Evolutionary conservation across 768 basidiomycete species (phyloP).

Genomic region (Amanita brunnescens): DNA sequence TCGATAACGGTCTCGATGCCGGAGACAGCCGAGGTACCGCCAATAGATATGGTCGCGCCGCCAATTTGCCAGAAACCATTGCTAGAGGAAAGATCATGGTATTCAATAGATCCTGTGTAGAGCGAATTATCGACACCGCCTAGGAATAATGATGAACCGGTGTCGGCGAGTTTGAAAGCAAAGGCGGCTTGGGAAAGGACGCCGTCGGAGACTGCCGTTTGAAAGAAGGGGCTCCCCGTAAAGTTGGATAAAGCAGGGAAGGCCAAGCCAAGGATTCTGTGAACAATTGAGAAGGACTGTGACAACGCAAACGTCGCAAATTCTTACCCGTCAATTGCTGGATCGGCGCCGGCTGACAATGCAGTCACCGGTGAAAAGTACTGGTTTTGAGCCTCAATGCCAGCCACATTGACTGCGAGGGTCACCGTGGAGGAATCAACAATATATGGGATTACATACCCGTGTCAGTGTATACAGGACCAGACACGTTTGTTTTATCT

Average conservation of each 20-base stretch:
- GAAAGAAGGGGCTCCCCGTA: conserved; percentile 27
- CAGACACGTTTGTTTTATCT: conserved; percentile 33
- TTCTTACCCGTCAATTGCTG: conserved; percentile 1
- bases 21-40: conserved; percentile 5
- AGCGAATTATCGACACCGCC: conserved; percentile 39
- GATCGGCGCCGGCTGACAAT: neutral
- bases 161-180: conserved; percentile 32
- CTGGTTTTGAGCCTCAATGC: neutral
- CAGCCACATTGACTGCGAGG: neutral
- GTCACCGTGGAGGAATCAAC: conserved; percentile 21
- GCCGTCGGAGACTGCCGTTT: conserved; percentile 28
- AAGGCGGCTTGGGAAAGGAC: conserved; percentile 27
- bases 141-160: conserved; percentile 38
- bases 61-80: conserved; percentile 21
- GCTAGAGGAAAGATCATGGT: conserved; percentile 15
- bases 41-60: conserved; percentile 11
- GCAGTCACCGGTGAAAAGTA: neutral
- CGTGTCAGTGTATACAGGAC: conserved; percentile 31
- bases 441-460: neutral
- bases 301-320: conserved; percentile 11
- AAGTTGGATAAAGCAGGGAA: conserved; percentile 28
- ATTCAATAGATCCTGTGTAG: conserved; percentile 36
- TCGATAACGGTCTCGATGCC: conserved; percentile 23
- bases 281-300: neutral
- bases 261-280: conserved; percentile 24